Percentiles rank a stretch among this genome's conserved stretches.
phyloP scores from a whole-genome alignment of 768 basidiomycete genomes.

The Suillus brevipes region DNA sequence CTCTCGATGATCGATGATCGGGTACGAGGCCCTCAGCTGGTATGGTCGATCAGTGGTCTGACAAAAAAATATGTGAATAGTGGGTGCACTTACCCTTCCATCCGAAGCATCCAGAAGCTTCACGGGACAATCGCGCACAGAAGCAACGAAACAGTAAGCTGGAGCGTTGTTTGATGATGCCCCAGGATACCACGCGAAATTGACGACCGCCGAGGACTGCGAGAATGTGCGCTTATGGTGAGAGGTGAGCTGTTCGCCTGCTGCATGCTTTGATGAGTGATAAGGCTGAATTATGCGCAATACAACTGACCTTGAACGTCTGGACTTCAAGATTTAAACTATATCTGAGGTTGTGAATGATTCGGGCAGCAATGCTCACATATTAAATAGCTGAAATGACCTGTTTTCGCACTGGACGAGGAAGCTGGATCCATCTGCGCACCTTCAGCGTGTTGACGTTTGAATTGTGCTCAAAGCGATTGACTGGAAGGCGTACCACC shows the following conservation, averaged over 20 bases:
- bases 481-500: constrained; percentile 45
- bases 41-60: not conserved
- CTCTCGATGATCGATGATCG: constrained; percentile 92
- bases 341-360: not conserved
- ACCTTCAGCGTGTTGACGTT: constrained; percentile 45
- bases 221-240: constrained; percentile 31
- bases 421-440: constrained; percentile 67
- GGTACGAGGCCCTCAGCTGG: constrained; percentile 88
- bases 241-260: not conserved
- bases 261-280: not conserved
- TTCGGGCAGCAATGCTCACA: constrained; percentile 33
- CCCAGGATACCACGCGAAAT: constrained; percentile 83
- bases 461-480: not conserved
- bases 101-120: constrained; percentile 79
- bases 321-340: not conserved
- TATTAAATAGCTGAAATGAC: constrained; percentile 52
- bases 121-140: constrained; percentile 82
- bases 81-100: constrained; percentile 57
- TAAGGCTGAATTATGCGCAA: too few species aligned
- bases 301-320: not conserved
- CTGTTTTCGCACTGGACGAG: constrained; percentile 74
- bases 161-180: constrained; percentile 60
- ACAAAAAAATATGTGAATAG: not conserved
- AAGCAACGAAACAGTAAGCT: constrained; percentile 80
- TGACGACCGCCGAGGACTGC: constrained; percentile 74